Percentiles rank a stretch among this genome's conserved stretches.
Evolutionary conservation across 345 rosid genomes (phyloP).

Genomic region (Noccaea caerulescens): DNA sequence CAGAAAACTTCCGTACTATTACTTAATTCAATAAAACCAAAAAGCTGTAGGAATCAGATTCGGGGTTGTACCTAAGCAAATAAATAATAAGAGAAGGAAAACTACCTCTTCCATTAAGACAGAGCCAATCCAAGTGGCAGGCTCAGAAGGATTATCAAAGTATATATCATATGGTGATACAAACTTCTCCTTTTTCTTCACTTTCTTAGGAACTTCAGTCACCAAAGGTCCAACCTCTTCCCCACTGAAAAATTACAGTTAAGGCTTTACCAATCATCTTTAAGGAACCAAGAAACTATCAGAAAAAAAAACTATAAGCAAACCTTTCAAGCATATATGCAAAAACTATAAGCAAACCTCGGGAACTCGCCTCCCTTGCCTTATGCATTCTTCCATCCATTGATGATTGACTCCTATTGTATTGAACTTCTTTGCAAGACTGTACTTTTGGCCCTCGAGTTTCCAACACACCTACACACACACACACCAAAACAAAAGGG

Average conservation of each 20-base stretch:
- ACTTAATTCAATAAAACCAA: no score
- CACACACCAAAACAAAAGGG: conserved; percentile 5
- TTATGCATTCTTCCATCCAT: conserved; percentile 86
- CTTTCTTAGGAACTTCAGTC: conserved; percentile 53
- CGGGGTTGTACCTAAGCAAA: no score
- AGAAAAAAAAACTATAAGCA: background rate
- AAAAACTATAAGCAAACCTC: no score
- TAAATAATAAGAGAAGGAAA: background rate
- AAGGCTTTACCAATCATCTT: background rate
- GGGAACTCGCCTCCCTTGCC: conserved; percentile 60
- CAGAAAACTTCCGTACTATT: no score
- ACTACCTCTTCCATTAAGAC: conserved; percentile 67
- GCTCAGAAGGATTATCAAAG: conserved; percentile 42
- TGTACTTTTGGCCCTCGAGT: conserved; percentile 73
- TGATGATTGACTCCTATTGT: conserved; percentile 68
- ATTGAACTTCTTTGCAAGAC: conserved; percentile 62
- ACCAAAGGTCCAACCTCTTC: conserved; percentile 66
- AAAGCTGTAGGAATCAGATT: no score
- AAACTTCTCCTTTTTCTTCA: conserved; percentile 14
- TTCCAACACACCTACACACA: conserved; percentile 73
- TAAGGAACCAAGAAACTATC: background rate
- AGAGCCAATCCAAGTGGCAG: conserved; percentile 58
- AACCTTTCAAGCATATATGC: conserved; percentile 72
- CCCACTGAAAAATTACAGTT: conserved; percentile 53
- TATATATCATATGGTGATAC: conserved; percentile 44